phyloP scores from a whole-genome alignment of 75 land plant genomes.

The Picea glauca region DNA sequence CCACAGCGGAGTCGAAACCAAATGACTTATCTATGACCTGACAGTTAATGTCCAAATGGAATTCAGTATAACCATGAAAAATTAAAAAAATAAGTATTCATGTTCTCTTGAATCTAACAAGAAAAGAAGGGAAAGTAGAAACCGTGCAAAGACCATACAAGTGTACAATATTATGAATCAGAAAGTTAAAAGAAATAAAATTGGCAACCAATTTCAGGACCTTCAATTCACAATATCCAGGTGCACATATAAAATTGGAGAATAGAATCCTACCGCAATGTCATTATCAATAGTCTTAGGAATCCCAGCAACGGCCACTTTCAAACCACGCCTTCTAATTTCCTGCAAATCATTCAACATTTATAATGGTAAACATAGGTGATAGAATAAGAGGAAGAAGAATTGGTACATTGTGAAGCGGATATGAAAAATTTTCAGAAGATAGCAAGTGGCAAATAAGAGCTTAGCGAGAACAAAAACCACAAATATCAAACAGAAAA shows the following conservation, averaged over 20 bases:
- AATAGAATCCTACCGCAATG: constrained; percentile 21
- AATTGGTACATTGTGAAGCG: constrained; percentile 1
- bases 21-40: constrained; percentile 83
- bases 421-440: constrained; percentile 5
- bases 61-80: not conserved
- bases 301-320: constrained; percentile 44
- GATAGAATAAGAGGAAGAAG: not conserved
- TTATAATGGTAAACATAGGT: not conserved
- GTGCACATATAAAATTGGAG: not conserved
- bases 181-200: not conserved
- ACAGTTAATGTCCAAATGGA: constrained; percentile 17
- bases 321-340: constrained; percentile 33
- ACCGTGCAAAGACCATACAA: not conserved
- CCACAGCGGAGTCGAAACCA: constrained; percentile 88
- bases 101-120: not conserved
- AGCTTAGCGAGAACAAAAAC: no score
- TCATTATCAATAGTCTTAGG: constrained; percentile 61
- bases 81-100: not conserved
- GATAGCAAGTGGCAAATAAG: not conserved
- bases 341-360: constrained; percentile 17
- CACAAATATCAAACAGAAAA: no score
- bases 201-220: not conserved
- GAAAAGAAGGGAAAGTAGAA: not conserved
- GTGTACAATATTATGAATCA: not conserved
- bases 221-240: not conserved